These are phyloP conservation scores for Debaryomycetaceae sp. DNA, from an alignment of 1,139 yeast genomes.

Conservation along the genomic window DNA sequence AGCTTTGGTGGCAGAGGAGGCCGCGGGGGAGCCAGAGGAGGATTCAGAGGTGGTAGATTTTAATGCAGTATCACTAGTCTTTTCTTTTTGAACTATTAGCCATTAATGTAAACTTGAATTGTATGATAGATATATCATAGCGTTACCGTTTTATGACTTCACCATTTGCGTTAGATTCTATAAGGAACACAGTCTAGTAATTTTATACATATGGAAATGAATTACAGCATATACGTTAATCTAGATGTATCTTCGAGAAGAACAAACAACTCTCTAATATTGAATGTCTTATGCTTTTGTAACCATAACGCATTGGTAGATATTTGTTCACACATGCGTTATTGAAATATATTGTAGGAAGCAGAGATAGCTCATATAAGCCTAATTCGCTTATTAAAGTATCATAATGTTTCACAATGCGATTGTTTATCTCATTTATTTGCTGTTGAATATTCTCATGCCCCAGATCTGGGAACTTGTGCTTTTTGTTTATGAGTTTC, in stretches of 20 bases:
- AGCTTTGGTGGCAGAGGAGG: conserved; percentile 35
- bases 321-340: conserved; percentile 25
- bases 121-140: neutral
- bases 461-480: neutral
- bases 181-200: neutral
- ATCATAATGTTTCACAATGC: conserved; percentile 21
- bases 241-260: conserved; percentile 3
- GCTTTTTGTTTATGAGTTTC: neutral
- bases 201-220: neutral
- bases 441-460: neutral
- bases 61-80: conserved; percentile 4
- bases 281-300: conserved; percentile 32
- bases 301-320: conserved; percentile 27
- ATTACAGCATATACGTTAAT: neutral
- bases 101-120: conserved; percentile 1
- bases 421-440: conserved; percentile 18
- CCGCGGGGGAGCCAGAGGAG: conserved; percentile 20
- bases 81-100: conserved; percentile 1
- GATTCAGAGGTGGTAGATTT: conserved; percentile 18
- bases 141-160: neutral
- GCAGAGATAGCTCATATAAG: conserved; percentile 20
- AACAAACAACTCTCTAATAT: conserved; percentile 34
- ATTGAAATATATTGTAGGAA: conserved; percentile 33
- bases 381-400: conserved; percentile 20
- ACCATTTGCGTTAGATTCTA: neutral